Evolutionary conservation across 2,329 filamentous ascomycete genomes (phyloP).

Genomic region (Ophiostoma ulmi): DNA sequence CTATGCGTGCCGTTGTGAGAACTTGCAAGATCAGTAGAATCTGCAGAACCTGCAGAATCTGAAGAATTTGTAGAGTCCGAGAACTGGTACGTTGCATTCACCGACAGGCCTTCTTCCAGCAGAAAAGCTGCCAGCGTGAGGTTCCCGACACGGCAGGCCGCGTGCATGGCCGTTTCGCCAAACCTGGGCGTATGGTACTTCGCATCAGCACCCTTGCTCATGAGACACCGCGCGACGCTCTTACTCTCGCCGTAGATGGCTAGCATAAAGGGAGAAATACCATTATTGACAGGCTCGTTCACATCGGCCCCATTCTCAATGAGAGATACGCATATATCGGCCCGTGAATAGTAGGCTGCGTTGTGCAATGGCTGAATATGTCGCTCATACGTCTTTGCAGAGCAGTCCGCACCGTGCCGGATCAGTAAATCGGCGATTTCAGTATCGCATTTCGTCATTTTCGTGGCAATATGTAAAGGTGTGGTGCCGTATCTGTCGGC

Average conservation of each 20-base stretch:
- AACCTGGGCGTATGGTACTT: neutral
- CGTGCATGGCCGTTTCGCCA: neutral
- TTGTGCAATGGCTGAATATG: neutral
- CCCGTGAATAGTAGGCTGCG: neutral
- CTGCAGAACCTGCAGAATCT: neutral
- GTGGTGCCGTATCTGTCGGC: neutral
- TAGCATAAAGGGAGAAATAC: neutral
- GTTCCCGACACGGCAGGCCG: neutral
- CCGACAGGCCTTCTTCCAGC: neutral
- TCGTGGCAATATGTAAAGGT: neutral
- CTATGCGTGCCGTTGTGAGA: neutral
- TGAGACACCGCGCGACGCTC: neutral
- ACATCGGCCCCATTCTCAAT: neutral
- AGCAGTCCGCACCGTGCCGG: neutral
- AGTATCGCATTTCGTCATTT: too few relatives aligned
- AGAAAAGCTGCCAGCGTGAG: neutral
- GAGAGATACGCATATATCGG: neutral
- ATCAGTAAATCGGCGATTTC: neutral
- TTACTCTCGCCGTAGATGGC: neutral
- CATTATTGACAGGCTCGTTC: neutral
- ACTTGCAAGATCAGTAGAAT: neutral
- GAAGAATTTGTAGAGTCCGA: neutral
- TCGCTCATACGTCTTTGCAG: neutral
- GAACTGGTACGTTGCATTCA: neutral
- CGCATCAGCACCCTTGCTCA: neutral